Percentiles rank a stretch among this genome's conserved stretches.
Evolutionary conservation across 73 alveolate species (phyloP).

Genomic region (Stentor roeselii): DNA sequence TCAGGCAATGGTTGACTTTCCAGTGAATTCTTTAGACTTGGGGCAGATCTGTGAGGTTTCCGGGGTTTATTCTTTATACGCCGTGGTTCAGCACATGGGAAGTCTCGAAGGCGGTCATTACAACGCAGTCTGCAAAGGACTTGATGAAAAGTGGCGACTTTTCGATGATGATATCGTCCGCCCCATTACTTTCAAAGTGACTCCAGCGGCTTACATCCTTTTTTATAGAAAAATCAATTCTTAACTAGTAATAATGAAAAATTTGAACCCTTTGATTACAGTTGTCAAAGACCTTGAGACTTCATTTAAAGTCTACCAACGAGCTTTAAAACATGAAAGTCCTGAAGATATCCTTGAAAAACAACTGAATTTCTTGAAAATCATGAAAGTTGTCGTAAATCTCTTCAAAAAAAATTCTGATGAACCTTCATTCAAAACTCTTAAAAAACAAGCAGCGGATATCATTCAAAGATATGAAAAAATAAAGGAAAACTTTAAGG

Average conservation of each 20-base stretch:
- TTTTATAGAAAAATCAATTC: neutral
- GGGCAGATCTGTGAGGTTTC: slow-evolving; percentile 48
- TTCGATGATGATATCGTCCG: slow-evolving; percentile 7
- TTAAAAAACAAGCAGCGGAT: neutral
- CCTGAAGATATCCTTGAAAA: neutral
- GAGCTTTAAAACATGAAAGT: neutral
- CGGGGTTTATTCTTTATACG: slow-evolving; percentile 78
- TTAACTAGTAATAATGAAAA: neutral
- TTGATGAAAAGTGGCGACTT: slow-evolving; percentile 56
- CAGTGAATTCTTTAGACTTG: slow-evolving; percentile 55
- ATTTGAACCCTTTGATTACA: neutral
- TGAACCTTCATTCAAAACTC: neutral
- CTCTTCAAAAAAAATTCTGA: neutral
- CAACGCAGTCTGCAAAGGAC: slow-evolving; percentile 86
- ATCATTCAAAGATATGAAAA: too few relatives aligned
- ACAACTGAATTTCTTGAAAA: neutral
- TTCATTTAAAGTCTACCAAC: neutral
- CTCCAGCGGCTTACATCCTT: slow-evolving; percentile 13
- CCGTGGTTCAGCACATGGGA: slow-evolving; percentile 96
- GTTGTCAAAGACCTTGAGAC: neutral
- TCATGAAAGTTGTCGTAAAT: neutral
- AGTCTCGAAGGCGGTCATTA: slow-evolving; percentile 95
- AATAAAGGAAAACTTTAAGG: too few relatives aligned
- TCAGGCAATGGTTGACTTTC: slow-evolving; percentile 58
- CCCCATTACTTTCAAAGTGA: neutral